Base-by-base conservation (phyloP, 768 basidiomycete genomes). In the Obba rivulosa region DNA sequence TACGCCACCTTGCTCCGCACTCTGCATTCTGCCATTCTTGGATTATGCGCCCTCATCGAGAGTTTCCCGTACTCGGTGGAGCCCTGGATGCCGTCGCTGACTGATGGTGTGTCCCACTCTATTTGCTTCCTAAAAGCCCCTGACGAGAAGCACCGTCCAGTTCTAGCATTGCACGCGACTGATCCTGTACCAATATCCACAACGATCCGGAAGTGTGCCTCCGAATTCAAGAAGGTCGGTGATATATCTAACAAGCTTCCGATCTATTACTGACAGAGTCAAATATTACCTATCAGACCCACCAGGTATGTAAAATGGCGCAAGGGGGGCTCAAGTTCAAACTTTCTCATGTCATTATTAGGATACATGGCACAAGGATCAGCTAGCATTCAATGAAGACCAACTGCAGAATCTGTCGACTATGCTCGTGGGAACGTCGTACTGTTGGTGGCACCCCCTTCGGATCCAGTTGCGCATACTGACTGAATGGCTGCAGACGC, bases 351-450 rank as follows among this genome's bases (percentile, higher is more conserved):
- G 13, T 39, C 46, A 11, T 47, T 41, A 57, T 53, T 62, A 92
- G 83, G 92, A 94, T 62, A 91, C 88, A 31, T 92, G 90, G 90
- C 87, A 89, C 60, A 88, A 86, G 59, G 92, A 95, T 66, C 88
- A 92, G 60, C 74, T 79, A 43, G 74, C 77, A 45, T 94, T 95
- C 64, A 81, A 90, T 59, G 92, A 95, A 66, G 92, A 94, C 60
- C 92, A 93, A 59, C 66, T 93, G 42, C 85, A 89, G 62, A 86
- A 81, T 56, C 76, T 95, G 56, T 88, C 89, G 21, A 83, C 85
- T 34, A 92, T 93, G 81, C 73, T 94, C 34, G 87, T 90, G 23
- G 92, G 92, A 38, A 94, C 89, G 41, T 92, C 87, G 14, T 91
- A 91, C 62, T 90, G 87, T 87, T 61, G 71, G 83, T 70, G n/a